Evolutionary conservation across 1,284 basidiomycete genomes (phyloP), one percentile per base, ranked within the genome.

Genomic region (Ustanciosporium gigantosporum): DNA sequence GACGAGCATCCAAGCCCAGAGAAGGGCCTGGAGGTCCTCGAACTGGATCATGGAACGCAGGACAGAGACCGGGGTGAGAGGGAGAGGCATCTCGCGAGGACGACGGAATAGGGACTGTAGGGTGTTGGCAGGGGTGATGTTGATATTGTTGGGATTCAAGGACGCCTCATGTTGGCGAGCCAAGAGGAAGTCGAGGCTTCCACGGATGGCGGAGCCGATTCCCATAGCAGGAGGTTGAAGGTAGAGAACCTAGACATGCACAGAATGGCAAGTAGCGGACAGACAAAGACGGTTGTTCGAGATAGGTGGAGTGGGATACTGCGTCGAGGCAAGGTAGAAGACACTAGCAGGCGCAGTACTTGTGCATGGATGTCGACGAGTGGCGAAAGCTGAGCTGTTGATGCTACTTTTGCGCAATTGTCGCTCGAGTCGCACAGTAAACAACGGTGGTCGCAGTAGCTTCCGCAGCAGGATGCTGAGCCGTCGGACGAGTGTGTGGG

Each of bases 1-100:
- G 29, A 70, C 47, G 29, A 70, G 46, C 3, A 59, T 61, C 47
- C 60, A 64, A 1, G 55, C 60, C 55, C 60, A 64, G n/a, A 64
- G 60, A 15, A 64, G 50, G 3, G 60, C 60, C 27, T 58, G 60
- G 17, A 64, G 38, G 25, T 64, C 50, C 22, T 64, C 53, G 14
- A 53, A 25, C 22, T 58, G 53, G 2, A 58, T 40, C 60, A 64
- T 40, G 41, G 50, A 57, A 1, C 42, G 50, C 6, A 64, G 25
- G 25, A 57, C 44, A 29, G 53, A 51, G 11, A 51, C 32, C 16
- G 53, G 60, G 1, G 53, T 52, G 34, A 58, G 51, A 41, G 60
- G 53, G 3, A 64, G 50, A 7, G 55, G 42, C 13, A 42, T 20
- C 4, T 64, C 60, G 23, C 49, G 39, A 9, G 51, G 50, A n/a